phyloP scores from a whole-genome alignment of 345 rosid species.

The Pseudoturritis turrita region DNA sequence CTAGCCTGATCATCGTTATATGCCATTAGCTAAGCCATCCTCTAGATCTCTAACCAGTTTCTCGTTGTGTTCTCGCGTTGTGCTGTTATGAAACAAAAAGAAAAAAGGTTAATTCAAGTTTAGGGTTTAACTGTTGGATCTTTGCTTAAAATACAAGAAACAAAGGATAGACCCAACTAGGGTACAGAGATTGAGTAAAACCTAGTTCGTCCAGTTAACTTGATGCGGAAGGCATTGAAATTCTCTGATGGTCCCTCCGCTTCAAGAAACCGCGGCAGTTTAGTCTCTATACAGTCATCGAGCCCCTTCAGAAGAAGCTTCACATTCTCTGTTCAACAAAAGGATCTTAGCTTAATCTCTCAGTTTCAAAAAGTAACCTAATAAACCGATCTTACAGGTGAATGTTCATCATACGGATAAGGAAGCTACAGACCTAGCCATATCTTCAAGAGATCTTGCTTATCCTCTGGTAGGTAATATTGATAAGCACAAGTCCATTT shows the following conservation, averaged over 20 bases:
- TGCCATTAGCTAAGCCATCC: constrained; percentile 55
- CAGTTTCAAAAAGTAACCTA: background rate
- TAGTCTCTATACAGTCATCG: background rate
- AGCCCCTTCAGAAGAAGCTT: background rate
- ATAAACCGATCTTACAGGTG: background rate
- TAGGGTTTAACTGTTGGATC: background rate
- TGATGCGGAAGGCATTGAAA: constrained; percentile 55
- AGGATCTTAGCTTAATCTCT: background rate
- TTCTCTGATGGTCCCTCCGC: constrained; percentile 30
- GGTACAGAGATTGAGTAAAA: constrained; percentile 5
- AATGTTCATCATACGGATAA: too few relatives aligned
- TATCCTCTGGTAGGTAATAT: constrained; percentile 57
- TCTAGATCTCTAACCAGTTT: constrained; percentile 60
- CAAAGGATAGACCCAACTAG: background rate
- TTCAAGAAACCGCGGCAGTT: background rate
- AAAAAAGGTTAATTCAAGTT: background rate
- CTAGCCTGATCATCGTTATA: background rate
- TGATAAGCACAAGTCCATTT: constrained; percentile 86
- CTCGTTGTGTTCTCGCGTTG: constrained; percentile 58
- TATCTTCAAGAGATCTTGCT: constrained; percentile 55
- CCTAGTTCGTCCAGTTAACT: constrained; percentile 62
- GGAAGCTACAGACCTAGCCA: constrained; percentile 45
- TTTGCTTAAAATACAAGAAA: background rate
- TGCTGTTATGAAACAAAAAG: constrained; percentile 39
- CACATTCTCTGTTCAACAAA: constrained; percentile 5